These are phyloP conservation scores for Trematosphaeria pertusa DNA, from an alignment of 2,329 filamentous ascomycete genomes.

Conservation along the genomic window DNA sequence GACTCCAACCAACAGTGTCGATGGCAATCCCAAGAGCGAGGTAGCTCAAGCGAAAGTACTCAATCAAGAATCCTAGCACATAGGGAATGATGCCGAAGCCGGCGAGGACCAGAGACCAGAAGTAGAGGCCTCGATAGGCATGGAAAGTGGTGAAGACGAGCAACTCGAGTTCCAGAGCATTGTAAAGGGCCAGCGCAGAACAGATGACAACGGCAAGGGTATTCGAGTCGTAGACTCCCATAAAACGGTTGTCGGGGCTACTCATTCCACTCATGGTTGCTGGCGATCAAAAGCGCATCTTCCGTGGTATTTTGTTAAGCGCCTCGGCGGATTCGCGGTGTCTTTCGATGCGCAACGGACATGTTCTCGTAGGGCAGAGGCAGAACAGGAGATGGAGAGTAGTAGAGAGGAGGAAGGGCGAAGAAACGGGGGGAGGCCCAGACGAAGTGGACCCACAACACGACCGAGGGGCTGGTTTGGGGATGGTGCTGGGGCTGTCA, in stretches of 20 bases:
- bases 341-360: background rate
- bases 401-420: conserved; percentile 2
- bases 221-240: conserved; percentile 15
- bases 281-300: conserved; percentile 10
- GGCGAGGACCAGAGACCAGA: conserved; percentile 53
- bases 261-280: conserved; percentile 17
- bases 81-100: conserved; percentile 55
- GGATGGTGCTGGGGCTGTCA: conserved; percentile 12
- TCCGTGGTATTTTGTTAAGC: conserved; percentile 1
- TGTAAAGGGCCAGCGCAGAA: conserved; percentile 37
- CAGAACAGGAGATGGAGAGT: background rate
- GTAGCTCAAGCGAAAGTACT: conserved; percentile 29
- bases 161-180: conserved; percentile 50
- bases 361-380: background rate
- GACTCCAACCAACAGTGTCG: conserved; percentile 60
- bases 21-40: conserved; percentile 47
- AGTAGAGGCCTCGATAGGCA: conserved; percentile 53
- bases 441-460: conserved; percentile 5
- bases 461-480: conserved; percentile 13
- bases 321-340: background rate
- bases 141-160: conserved; percentile 56
- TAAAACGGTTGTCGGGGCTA: conserved; percentile 21
- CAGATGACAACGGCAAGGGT: conserved; percentile 49
- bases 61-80: conserved; percentile 53
- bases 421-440: background rate